These are phyloP conservation scores for Podospora bellae-mahoneyi DNA, from an alignment of 495 filamentous ascomycete species.

Conservation along the genomic window DNA sequence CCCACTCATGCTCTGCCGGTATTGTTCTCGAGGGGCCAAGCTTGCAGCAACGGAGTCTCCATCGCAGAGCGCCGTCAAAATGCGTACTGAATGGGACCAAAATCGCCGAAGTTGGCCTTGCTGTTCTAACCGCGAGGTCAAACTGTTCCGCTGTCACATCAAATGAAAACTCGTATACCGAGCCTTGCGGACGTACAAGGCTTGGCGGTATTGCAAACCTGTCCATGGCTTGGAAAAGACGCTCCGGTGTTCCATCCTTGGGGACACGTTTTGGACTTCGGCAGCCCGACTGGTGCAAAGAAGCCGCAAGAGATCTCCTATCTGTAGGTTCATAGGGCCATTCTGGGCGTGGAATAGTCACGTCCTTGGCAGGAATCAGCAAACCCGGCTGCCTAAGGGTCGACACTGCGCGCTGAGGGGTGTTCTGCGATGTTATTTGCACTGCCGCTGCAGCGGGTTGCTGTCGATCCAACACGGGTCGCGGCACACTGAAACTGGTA, in stretches of 20 bases:
- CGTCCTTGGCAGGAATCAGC: conserved; percentile 18
- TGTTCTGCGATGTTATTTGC: conserved; percentile 18
- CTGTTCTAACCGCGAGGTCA: conserved; percentile 21
- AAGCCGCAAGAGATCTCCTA: conserved; percentile 43
- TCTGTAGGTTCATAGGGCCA: conserved; percentile 41
- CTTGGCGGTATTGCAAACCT: conserved; percentile 43
- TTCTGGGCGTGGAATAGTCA: conserved; percentile 25
- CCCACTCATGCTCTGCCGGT: conserved; percentile 53
- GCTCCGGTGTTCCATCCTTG: conserved; percentile 26
- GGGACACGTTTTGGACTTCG: conserved; percentile 52
- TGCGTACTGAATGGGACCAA: conserved; percentile 32
- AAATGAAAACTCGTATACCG: conserved; percentile 34
- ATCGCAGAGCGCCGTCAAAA: conserved; percentile 38
- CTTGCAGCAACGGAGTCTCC: conserved; percentile 40
- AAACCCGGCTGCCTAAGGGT: background rate
- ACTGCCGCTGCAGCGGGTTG: background rate
- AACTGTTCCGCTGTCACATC: conserved; percentile 35
- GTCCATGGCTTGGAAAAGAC: conserved; percentile 48
- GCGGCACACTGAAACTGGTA: background rate
- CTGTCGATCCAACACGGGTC: background rate
- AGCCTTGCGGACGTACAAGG: conserved; percentile 29
- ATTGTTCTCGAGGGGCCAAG: conserved; percentile 4
- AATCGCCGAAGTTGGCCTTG: conserved; percentile 15
- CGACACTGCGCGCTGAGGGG: conserved; percentile 11
- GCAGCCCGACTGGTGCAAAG: conserved; percentile 57